Percentiles rank a stretch among this genome's conserved stretches.
Evolutionary conservation across 768 basidiomycete species (phyloP).

Genomic region (Naematelia aurantialba): DNA sequence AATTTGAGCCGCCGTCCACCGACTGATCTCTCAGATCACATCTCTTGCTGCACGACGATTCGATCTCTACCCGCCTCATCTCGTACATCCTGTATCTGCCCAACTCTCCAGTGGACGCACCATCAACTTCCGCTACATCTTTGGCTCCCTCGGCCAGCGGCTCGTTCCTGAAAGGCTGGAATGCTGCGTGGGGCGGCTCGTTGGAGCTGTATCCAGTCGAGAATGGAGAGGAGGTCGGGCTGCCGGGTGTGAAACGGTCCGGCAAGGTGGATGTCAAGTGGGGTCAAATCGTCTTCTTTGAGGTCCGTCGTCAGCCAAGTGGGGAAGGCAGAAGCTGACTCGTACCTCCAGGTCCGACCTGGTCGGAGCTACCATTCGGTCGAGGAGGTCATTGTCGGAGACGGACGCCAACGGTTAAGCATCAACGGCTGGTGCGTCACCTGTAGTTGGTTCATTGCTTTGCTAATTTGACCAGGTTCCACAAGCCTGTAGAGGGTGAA

Average conservation of each 20-base stretch:
- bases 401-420: conserved; percentile 71
- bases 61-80: conserved; percentile 86
- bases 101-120: conserved; percentile 40
- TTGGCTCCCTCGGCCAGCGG: conserved; percentile 35
- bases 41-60: conserved; percentile 96
- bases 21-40: conserved; percentile 51
- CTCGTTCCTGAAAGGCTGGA: conserved; percentile 61
- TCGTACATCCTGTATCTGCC: conserved; percentile 98
- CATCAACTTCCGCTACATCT: conserved; percentile 59
- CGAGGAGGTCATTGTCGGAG: conserved; percentile 88
- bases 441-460: not conserved
- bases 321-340: conserved; percentile 2
- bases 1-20: not conserved
- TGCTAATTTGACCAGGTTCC: conserved; percentile 58
- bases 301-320: conserved; percentile 22
- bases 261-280: conserved; percentile 49
- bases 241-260: conserved; percentile 56
- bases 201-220: conserved; percentile 83
- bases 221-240: conserved; percentile 59
- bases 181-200: conserved; percentile 85
- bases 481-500: conserved; percentile 83
- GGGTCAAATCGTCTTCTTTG: conserved; percentile 54
- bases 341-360: conserved; percentile 69
- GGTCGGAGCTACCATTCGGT: conserved; percentile 94
- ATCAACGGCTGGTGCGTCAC: conserved; percentile 75